A percentile compares a stretch with the other conserved stretches of the same genome.
Conservation (phyloP, 192 early-diverging fungal genomes). For the Entomortierella parvispora region DNA sequence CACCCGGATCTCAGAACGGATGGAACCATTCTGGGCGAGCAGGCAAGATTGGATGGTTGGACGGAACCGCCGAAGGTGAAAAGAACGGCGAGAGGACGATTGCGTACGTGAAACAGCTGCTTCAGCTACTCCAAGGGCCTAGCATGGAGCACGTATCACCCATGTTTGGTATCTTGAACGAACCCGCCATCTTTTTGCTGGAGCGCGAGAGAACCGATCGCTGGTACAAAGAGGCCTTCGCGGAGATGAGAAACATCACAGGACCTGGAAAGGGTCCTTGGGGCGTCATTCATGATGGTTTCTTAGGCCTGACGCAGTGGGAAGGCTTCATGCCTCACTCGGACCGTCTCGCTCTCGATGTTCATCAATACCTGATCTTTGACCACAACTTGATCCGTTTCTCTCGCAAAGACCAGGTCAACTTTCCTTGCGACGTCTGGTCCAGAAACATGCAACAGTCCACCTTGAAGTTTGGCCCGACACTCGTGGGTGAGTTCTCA, state of each 20-base stretch:
- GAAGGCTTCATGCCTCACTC: constrained; percentile 55
- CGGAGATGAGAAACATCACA: constrained; percentile 45
- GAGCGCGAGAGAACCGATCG: constrained; percentile 10
- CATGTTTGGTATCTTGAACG: constrained; percentile 63
- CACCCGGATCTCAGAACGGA: constrained; percentile 80
- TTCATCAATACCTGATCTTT: constrained; percentile 63
- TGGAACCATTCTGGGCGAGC: constrained; percentile 64
- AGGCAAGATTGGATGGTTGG: constrained; percentile 42
- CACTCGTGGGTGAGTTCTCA: constrained; percentile 81
- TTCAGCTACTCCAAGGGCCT: constrained; percentile 60
- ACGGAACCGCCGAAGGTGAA: constrained; percentile 47
- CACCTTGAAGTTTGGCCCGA: constrained; percentile 58
- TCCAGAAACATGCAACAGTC: constrained; percentile 22
- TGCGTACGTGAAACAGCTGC: constrained; percentile 61
- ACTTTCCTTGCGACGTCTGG: constrained; percentile 51
- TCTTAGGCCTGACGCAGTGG: constrained; percentile 55
- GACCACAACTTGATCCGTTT: constrained; percentile 53
- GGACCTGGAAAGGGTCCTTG: constrained; percentile 44
- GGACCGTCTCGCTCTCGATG: constrained; percentile 58
- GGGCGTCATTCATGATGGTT: constrained; percentile 61
- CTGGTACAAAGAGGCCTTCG: constrained; percentile 59
- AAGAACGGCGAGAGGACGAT: constrained; percentile 64
- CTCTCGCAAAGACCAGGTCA: constrained; percentile 9
- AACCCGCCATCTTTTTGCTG: constrained; percentile 50
- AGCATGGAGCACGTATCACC: constrained; percentile 59